A percentile compares a stretch with the other conserved stretches of the same genome.
Conservation (phyloP, 306 rosid species). For the Ochetophila trinervis region DNA sequence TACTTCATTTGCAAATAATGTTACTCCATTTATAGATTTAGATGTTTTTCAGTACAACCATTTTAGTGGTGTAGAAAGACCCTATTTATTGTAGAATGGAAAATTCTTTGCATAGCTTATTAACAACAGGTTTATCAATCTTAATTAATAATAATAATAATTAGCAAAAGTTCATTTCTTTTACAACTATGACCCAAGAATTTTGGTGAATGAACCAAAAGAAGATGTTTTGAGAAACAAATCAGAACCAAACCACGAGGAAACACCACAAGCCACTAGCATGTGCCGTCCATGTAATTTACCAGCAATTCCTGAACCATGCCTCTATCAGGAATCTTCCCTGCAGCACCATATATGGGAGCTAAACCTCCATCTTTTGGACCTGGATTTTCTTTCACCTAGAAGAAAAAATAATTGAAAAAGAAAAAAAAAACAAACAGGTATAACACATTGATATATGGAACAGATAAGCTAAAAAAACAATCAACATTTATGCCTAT, state of each 20-base stretch:
- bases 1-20: too few species aligned
- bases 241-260: not conserved
- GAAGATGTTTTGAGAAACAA: conserved; percentile 9
- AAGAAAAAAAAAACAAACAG: not conserved
- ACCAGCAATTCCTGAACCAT: conserved; percentile 81
- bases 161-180: too few species aligned
- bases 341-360: conserved; percentile 96
- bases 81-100: too few species aligned
- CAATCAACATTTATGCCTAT: not conserved
- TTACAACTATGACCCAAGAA: conserved; percentile 4
- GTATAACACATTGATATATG: not conserved
- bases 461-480: not conserved
- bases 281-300: conserved; percentile 83
- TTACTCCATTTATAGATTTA: too few species aligned
- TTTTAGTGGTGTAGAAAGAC: too few species aligned
- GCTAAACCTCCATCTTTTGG: conserved; percentile 90
- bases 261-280: conserved; percentile 38
- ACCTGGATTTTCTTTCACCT: conserved; percentile 93
- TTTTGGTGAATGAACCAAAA: conserved; percentile 15
- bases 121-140: too few species aligned
- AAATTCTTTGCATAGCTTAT: too few species aligned
- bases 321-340: conserved; percentile 90
- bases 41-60: too few species aligned
- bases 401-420: conserved; percentile 6
- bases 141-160: too few species aligned